Percentiles rank a stretch among this genome's conserved stretches.
Evolutionary conservation across 768 basidiomycete species (phyloP).

Genomic region (Podaxis mareebaensis): DNA sequence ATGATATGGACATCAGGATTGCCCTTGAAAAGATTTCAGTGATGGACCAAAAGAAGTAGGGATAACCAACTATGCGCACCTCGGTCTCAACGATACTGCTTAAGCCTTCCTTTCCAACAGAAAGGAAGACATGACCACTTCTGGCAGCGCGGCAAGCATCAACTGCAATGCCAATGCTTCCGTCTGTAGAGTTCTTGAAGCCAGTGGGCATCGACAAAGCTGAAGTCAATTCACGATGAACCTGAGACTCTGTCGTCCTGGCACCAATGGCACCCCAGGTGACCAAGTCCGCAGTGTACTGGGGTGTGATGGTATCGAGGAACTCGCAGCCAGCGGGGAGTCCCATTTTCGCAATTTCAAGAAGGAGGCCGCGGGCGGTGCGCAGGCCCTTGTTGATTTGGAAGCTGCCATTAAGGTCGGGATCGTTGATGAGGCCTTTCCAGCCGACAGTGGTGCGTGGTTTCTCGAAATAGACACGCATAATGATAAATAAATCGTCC

Average conservation of each 20-base stretch:
- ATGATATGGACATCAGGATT: slow-evolving; percentile 95
- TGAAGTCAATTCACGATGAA: slow-evolving; percentile 86
- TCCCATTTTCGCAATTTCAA: slow-evolving; percentile 89
- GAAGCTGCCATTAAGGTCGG: slow-evolving; percentile 89
- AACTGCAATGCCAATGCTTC: slow-evolving; percentile 85
- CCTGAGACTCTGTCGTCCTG: slow-evolving; percentile 89
- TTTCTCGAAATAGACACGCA: slow-evolving; percentile 99
- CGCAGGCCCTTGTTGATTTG: slow-evolving; percentile 97
- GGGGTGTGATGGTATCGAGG: slow-evolving; percentile 63
- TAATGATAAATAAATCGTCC: slow-evolving; percentile 90
- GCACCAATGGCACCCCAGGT: slow-evolving; percentile 98
- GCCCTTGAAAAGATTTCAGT: slow-evolving; percentile 46
- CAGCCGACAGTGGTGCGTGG: slow-evolving; percentile 95
- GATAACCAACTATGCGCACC: slow-evolving; percentile 38
- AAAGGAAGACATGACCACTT: slow-evolving; percentile 91
- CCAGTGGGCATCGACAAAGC: slow-evolving; percentile 95
- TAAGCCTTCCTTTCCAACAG: slow-evolving; percentile 95
- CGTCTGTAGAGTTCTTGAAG: slow-evolving; percentile 99
- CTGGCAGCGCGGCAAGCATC: slow-evolving; percentile 95
- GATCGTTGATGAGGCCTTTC: slow-evolving; percentile 99
- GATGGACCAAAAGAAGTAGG: slow-evolving; percentile 1
- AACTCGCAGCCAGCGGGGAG: slow-evolving; percentile 97
- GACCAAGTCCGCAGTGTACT: slow-evolving; percentile 89
- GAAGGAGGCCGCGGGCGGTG: slow-evolving; percentile 79
- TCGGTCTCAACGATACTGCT: slow-evolving; percentile 95